Conservation (phyloP, 73 alveolate species). For the Tetrahymena borealis region DNA sequence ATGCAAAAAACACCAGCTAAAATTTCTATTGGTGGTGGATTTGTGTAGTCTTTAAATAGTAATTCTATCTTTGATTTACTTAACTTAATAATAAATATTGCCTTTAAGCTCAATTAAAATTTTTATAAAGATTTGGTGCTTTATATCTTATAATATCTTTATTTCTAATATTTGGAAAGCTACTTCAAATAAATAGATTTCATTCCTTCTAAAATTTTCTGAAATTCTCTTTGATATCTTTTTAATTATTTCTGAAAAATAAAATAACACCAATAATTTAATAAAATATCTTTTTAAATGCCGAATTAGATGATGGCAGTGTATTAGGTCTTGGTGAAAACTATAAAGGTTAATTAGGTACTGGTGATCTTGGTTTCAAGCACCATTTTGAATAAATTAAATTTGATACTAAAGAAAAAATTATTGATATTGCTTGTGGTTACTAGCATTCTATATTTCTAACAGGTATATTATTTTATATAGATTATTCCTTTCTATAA, state of each 20-base stretch:
- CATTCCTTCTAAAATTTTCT: background rate
- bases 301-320: background rate
- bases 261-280: background rate
- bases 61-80: background rate
- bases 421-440: background rate
- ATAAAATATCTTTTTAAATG: background rate
- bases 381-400: background rate
- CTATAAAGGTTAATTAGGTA: background rate
- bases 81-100: too few species aligned
- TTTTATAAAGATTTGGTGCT: too few species aligned
- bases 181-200: background rate
- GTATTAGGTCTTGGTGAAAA: background rate
- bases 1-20: background rate
- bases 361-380: background rate
- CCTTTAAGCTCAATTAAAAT: too few species aligned
- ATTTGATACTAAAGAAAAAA: background rate
- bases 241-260: background rate
- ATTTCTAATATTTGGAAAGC: too few species aligned
- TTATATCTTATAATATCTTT: too few species aligned
- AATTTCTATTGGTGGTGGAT: background rate
- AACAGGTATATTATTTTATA: background rate
- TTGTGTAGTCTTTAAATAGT: background rate
- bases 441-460: background rate
- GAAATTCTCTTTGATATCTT: background rate
- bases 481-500: background rate